A percentile compares a stretch with the other conserved stretches of the same genome.
phyloP scores from a whole-genome alignment of 2,329 filamentous ascomycete species.

The Lachnellula suecica region DNA sequence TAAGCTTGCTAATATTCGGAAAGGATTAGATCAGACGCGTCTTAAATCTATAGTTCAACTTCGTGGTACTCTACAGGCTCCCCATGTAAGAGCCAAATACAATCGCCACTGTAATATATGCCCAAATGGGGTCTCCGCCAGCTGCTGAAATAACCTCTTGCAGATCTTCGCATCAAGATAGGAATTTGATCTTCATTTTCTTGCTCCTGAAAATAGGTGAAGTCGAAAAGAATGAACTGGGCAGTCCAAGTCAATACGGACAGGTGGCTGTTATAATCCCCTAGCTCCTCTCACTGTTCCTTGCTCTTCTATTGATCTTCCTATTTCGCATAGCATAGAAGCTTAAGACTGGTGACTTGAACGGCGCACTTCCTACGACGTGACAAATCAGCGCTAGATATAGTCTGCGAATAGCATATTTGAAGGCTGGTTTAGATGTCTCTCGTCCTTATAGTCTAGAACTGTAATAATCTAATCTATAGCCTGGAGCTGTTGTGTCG shows the following conservation, averaged over 20 bases:
- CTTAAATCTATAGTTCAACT: conserved; percentile 9
- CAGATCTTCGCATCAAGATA: conserved; percentile 11
- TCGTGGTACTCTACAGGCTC: conserved; percentile 10
- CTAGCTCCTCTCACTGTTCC: conserved; percentile 1
- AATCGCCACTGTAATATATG: conserved; percentile 15
- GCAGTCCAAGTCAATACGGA: conserved; percentile 8
- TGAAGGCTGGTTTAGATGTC: conserved; percentile 7
- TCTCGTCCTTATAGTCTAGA: conserved; percentile 6
- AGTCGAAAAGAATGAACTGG: conserved; percentile 9
- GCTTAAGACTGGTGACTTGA: conserved; percentile 12
- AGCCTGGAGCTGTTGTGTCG: background rate
- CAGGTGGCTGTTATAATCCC: conserved; percentile 9
- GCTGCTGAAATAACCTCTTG: conserved; percentile 13
- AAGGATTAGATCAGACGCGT: conserved; percentile 9
- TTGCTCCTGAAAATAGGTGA: conserved; percentile 13
- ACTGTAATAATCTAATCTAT: conserved; percentile 11
- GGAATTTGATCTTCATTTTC: conserved; percentile 15
- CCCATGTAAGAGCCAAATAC: conserved; percentile 10
- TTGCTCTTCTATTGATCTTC: background rate
- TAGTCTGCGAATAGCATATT: conserved; percentile 10
- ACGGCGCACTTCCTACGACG: conserved; percentile 5
- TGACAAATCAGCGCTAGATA: conserved; percentile 17
- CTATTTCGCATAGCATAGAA: conserved; percentile 8
- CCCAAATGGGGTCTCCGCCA: conserved; percentile 12
- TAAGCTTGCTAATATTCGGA: conserved; percentile 10